Base-by-base conservation (phyloP, 306 rosid species). In the Citrullus mucosospermus region DNA sequence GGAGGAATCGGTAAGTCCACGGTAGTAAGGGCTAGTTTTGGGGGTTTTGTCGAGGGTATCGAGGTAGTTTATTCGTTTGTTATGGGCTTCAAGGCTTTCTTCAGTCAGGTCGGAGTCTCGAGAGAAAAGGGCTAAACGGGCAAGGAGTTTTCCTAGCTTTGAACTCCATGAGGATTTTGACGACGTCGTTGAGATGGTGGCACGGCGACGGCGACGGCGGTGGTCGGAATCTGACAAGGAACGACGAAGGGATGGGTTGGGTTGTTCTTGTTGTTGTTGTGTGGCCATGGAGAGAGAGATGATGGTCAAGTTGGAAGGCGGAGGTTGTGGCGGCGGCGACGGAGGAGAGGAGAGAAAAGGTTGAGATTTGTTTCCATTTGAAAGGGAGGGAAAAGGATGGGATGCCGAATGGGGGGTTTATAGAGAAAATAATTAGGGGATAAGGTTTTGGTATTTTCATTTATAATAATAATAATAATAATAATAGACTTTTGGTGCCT, bases 11-110 rank as follows among this genome's bases (percentile, higher is more conserved):
- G 72, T 5, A 7, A 81, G 46, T 6, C 85, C 85, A 62, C 75
- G 39, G 83, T 82, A 85, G 17, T 85, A 82, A 43, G 88, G 85
- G 69, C 85, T 85, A 32, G 36, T 39, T 8, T 59, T 69, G 11
- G 22, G 28, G 22, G 61, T 20, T 15, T 54, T 62, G 8, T 75
- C 30, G 0, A 51, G 56, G 56, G 2, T 73, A 30, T 73, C 66
- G 25, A 41, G 18, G 22, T 66, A 30, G 30, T 18, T 10, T 30
- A 18, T 22, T 43, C 69, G 61, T 30, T 63, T 53, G 18, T 51
- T 53, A 25, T 82, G 85, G 12, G 70, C 79, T 51, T 65, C 48
- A 0, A 82, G 67, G 30, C 8, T 44, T 55, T 62, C 80, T 56
- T 74, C 70, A 4, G 79, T 79, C 41, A 78, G 73, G 7, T 65